Conservation (phyloP, 139 green algal genomes). For the Pleodorina starrii region DNA sequence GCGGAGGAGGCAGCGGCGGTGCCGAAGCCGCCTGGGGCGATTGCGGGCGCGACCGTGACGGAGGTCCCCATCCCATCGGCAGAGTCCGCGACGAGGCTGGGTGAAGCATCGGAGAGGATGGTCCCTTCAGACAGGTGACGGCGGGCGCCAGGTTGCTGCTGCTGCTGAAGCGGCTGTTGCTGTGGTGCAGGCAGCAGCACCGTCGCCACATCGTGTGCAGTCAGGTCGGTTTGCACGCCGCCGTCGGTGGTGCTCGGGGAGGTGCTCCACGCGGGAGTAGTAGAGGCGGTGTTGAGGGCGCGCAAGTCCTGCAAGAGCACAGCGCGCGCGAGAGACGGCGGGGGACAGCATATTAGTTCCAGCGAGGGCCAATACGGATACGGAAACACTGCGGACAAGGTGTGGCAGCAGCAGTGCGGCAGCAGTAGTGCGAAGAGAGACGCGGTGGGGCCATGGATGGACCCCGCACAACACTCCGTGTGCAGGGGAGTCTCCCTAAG, state of each 20-base stretch:
- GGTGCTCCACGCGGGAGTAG: background rate
- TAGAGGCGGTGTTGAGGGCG: background rate
- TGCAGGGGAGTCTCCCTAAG: too few species aligned
- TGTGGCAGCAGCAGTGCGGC: too few species aligned
- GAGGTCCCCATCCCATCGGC: background rate
- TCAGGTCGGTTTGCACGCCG: background rate
- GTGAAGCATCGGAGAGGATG: background rate
- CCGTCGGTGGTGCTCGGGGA: background rate
- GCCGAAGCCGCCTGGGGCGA: background rate
- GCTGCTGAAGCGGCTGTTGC: background rate
- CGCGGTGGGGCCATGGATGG: too few species aligned
- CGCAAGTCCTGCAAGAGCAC: slow-evolving; percentile 3
- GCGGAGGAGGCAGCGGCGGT: too few species aligned
- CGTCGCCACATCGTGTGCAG: background rate
- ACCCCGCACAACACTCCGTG: too few species aligned
- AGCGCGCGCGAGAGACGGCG: too few species aligned
- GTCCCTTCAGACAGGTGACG: background rate
- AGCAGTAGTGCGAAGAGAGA: too few species aligned
- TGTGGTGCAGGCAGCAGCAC: background rate
- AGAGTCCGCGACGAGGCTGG: background rate
- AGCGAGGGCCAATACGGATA: too few species aligned
- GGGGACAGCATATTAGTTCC: too few species aligned
- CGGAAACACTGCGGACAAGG: too few species aligned
- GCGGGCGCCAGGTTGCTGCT: background rate
- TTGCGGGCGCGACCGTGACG: background rate